phyloP scores from a whole-genome alignment of 2,329 filamentous ascomycete species.

The Microcera coccophila region DNA sequence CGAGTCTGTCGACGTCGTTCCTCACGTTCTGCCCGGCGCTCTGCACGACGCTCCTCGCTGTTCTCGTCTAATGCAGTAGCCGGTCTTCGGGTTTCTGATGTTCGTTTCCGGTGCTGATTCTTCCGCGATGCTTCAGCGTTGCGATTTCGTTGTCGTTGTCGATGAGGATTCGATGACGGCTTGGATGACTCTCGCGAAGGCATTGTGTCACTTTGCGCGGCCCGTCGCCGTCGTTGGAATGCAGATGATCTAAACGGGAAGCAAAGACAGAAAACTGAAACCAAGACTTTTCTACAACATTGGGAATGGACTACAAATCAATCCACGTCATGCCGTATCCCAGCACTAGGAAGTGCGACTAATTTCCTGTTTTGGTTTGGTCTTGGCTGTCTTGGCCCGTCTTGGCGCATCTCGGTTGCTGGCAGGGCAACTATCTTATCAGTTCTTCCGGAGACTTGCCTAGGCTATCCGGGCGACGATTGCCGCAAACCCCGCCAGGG shows the following conservation, averaged over 20 bases:
- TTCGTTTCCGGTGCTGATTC: conserved; percentile 36
- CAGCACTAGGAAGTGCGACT: conserved; percentile 10
- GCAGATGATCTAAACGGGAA: too few species aligned
- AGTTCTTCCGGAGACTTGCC: not conserved
- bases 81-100: conserved; percentile 31
- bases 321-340: conserved; percentile 15
- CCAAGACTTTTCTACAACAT: conserved; percentile 4
- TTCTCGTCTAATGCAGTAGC: conserved; percentile 33
- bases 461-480: conserved; percentile 23
- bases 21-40: not conserved
- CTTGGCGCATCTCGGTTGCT: conserved; percentile 28
- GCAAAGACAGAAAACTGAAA: conserved; percentile 10
- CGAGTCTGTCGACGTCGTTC: not conserved
- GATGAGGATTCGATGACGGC: conserved; percentile 28
- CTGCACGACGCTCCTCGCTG: conserved; percentile 12
- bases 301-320: conserved; percentile 6
- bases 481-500: conserved; percentile 31
- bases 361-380: conserved; percentile 20
- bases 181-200: conserved; percentile 34
- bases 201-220: conserved; percentile 26
- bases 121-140: conserved; percentile 29
- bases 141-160: conserved; percentile 20
- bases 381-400: conserved; percentile 20
- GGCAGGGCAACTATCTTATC: conserved; percentile 42
- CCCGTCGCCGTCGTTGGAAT: conserved; percentile 23